Evolutionary conservation across 805 yeast species (phyloP).

Genomic region (Peterozyma toletana): DNA sequence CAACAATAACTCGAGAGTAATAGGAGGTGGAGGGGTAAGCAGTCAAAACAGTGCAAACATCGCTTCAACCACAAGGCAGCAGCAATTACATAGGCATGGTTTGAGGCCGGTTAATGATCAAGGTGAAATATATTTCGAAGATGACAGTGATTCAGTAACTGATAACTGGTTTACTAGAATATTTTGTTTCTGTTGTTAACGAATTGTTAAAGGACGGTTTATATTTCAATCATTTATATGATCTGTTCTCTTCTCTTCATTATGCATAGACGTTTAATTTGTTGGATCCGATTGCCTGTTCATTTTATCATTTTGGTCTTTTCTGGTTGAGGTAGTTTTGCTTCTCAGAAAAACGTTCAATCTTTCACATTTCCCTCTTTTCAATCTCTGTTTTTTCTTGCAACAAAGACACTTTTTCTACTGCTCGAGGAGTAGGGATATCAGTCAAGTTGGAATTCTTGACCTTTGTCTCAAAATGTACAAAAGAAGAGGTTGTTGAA

Average conservation of each 20-base stretch:
- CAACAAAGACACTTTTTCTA: neutral
- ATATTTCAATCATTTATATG: no score
- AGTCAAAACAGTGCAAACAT: neutral
- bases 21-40: slow-evolving; percentile 1
- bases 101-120: slow-evolving; percentile 10
- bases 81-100: slow-evolving; percentile 9
- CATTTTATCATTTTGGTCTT: no score
- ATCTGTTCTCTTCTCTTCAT: no score
- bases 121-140: slow-evolving; percentile 10
- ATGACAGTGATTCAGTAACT: slow-evolving; percentile 9
- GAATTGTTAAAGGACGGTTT: neutral
- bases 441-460: no score
- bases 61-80: slow-evolving; percentile 2
- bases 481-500: no score
- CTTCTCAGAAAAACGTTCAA: no score
- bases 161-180: slow-evolving; percentile 12
- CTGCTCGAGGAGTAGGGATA: no score
- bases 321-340: no score
- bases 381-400: neutral
- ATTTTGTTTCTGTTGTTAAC: slow-evolving; percentile 16
- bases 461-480: no score
- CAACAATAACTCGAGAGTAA: slow-evolving; percentile 2
- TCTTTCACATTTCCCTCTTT: neutral
- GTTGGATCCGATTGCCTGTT: no score
- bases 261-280: no score